phyloP scores from a whole-genome alignment of 2,329 filamentous ascomycete genomes.

The Bipolaris victoriae region DNA sequence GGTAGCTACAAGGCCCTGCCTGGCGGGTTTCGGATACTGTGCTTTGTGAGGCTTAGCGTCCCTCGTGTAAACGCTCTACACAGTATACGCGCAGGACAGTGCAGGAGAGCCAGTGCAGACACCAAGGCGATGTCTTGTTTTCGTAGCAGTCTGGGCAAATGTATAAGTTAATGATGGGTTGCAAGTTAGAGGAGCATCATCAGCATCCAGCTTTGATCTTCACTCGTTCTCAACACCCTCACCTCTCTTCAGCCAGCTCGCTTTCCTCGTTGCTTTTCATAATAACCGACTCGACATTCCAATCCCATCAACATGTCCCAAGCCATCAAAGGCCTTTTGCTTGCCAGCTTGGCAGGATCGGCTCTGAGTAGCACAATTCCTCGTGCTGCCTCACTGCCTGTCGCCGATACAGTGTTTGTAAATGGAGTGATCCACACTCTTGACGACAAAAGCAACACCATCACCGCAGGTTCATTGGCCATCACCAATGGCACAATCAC shows the following conservation, averaged over 20 bases:
- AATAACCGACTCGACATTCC: not conserved
- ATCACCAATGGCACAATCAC: slow-evolving; percentile 6
- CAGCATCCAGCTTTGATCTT: not conserved
- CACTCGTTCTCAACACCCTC: not conserved
- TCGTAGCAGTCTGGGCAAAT: not conserved
- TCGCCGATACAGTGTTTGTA: slow-evolving; percentile 7
- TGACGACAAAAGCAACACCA: not conserved
- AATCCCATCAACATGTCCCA: not conserved
- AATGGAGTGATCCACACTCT: slow-evolving; percentile 8
- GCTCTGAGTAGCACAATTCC: not conserved
- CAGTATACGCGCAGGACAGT: not conserved
- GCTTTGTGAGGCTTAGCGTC: not conserved
- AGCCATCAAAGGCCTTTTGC: not conserved
- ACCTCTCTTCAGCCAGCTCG: not conserved
- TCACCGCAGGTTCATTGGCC: slow-evolving; percentile 3
- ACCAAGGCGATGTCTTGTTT: not conserved
- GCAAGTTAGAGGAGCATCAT: not conserved
- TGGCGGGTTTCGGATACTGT: not conserved
- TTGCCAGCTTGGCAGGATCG: not conserved
- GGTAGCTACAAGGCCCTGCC: not conserved
- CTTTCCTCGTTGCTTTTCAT: not conserved
- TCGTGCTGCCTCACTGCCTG: not conserved
- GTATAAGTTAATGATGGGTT: not conserved
- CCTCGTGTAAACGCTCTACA: too few species aligned
- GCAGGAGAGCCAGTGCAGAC: not conserved